Evolutionary conservation across 495 filamentous ascomycete genomes (phyloP), one percentile per base, ranked within the genome.

Genomic region (Penicillium malachiteum): DNA sequence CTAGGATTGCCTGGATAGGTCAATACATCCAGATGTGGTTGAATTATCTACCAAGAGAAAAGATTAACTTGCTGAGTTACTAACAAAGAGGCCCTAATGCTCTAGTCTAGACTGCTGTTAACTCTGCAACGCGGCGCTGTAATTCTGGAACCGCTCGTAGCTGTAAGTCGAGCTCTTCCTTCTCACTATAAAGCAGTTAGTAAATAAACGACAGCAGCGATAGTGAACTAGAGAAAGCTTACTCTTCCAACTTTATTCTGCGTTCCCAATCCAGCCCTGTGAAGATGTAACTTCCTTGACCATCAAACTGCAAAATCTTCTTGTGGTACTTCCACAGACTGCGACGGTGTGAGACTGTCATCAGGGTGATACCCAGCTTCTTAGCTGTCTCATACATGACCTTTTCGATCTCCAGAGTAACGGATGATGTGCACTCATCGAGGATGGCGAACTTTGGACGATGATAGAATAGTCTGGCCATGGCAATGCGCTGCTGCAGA

Each of bases 371-470:
- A 5, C 90, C 91, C 18, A 96, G 73, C 35, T 79, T 76, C 80
- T 98, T 98, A 45, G 95, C 94, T 16, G 87, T 93, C 53, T 96
- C 92, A 71, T 98, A 98, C 91, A 98, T 96, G 64, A 90, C 80
- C 63, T 90, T 89, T 67, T 98, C 94, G 39, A 92, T 92, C 44
- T 96, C 92, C 8, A 96, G 79, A 7, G 96, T 96, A 18, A 97
- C 91, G 48, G 84, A 89, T 46, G 87, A 91, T 2, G 94, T 98
- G 74, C 94, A 98, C 73, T 98, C 94, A 69, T 98, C 94, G 17
- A 98, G 77, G 62, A 98, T 98, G 13, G 94, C 94, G 69, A 81
- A 84, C 59, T 89, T 88, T 3, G 94, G 94, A 3, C 83, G 78
- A 72, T 98, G 95, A 72, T 98, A 98, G 73, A 97, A 97, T 6